A percentile compares a stretch with the other conserved stretches of the same genome.
Evolutionary conservation across 2,329 filamentous ascomycete species (phyloP).

Genomic region (Colletotrichum sp.): DNA sequence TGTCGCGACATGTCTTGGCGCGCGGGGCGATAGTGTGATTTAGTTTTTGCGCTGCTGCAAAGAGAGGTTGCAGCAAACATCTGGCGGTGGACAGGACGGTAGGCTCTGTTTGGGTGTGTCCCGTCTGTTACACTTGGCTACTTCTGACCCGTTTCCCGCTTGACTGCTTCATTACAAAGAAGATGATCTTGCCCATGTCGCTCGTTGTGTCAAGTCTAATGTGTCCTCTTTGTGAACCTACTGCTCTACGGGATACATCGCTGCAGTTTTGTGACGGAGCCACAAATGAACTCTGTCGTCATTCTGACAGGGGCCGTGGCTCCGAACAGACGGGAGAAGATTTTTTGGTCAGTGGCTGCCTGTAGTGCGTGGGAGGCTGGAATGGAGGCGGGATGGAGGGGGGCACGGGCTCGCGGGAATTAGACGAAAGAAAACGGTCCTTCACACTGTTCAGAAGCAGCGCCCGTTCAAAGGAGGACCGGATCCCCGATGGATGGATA

Average conservation of each 20-base stretch:
- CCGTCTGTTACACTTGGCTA: not conserved
- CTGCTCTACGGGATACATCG: not conserved
- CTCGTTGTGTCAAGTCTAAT: not conserved
- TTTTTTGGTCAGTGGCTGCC: not conserved
- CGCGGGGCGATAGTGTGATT: constrained; percentile 2
- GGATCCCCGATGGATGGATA: not conserved
- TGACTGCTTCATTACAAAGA: not conserved
- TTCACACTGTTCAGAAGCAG: not conserved
- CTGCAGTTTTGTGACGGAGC: not conserved
- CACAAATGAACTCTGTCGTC: not conserved
- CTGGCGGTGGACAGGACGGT: not conserved
- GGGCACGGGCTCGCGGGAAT: not conserved
- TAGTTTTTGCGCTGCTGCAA: not conserved
- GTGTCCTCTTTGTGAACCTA: not conserved
- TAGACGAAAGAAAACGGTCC: not conserved
- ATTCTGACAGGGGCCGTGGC: not conserved
- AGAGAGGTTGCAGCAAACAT: not conserved
- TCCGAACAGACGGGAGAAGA: not conserved
- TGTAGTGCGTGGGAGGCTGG: not conserved
- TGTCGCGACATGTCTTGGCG: constrained; percentile 5
- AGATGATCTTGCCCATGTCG: not conserved
- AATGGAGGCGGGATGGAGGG: not conserved
- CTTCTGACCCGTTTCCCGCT: not conserved
- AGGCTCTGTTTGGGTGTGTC: not conserved
- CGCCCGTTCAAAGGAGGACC: not conserved